A percentile compares a stretch with the other conserved stretches of the same genome.
Evolutionary conservation across 2,329 filamentous ascomycete genomes (phyloP).

Genomic region (Fusarium udum): DNA sequence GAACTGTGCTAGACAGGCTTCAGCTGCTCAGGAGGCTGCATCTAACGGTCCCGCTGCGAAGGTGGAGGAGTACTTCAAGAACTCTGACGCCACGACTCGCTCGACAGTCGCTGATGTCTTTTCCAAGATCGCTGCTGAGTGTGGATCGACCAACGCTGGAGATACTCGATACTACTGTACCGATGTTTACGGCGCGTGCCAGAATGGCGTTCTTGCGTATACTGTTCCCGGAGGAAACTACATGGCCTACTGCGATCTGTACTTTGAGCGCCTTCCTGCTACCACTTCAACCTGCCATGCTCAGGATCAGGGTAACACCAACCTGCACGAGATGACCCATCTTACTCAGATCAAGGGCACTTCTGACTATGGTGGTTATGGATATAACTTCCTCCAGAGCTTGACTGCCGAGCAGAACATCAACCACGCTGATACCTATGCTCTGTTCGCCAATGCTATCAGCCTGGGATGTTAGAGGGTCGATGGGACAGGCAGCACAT

Average conservation of each 20-base stretch:
- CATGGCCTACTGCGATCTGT: slow-evolving; percentile 70
- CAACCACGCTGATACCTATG: slow-evolving; percentile 68
- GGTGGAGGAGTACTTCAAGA: slow-evolving; percentile 72
- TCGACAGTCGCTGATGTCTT: slow-evolving; percentile 62
- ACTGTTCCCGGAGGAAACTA: slow-evolving; percentile 63
- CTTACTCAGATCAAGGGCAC: slow-evolving; percentile 66
- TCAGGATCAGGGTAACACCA: slow-evolving; percentile 73
- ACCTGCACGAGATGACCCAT: slow-evolving; percentile 73
- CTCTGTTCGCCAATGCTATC: slow-evolving; percentile 40
- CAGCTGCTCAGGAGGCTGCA: slow-evolving; percentile 61
- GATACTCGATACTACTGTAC: slow-evolving; percentile 66
- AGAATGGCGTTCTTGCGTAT: slow-evolving; percentile 65
- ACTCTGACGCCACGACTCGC: slow-evolving; percentile 55
- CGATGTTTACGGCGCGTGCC: slow-evolving; percentile 65
- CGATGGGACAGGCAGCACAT: not conserved
- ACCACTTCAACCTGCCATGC: slow-evolving; percentile 64
- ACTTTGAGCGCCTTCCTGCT: slow-evolving; percentile 64
- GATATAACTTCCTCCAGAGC: slow-evolving; percentile 59
- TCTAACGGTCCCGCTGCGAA: slow-evolving; percentile 59
- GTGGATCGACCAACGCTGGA: slow-evolving; percentile 58
- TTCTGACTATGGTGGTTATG: slow-evolving; percentile 66
- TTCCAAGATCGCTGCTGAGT: slow-evolving; percentile 63
- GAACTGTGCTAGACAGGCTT: slow-evolving; percentile 64
- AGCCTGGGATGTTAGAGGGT: slow-evolving; percentile 48
- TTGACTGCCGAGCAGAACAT: slow-evolving; percentile 62